Evolutionary conservation across 2,329 filamentous ascomycete species (phyloP), one percentile per base, ranked within the genome.

Genomic region (Trichoderma pleuroti): DNA sequence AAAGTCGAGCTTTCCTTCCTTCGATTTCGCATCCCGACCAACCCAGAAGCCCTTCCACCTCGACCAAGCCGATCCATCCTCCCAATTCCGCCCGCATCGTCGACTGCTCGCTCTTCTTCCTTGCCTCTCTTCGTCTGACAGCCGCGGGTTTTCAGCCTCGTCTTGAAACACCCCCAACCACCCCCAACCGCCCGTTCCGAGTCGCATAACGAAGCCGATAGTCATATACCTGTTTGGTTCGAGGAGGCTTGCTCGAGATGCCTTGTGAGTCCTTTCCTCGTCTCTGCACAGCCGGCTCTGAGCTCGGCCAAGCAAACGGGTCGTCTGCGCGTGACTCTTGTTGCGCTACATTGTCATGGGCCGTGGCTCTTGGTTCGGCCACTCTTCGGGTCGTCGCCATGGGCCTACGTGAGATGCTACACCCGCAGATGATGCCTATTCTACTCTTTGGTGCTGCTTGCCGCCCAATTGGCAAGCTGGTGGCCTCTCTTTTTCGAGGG

Each of bases 221-320:
- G 34, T 24, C 18, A 59, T 68, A 61, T 26, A 61, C 34, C 16
- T 74, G 75, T 36, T 56, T 42, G n/a, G 28, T 56, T 73, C 74
- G 74, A 74, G 71, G 70, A 72, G 75, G 72, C 71, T 65, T 76
- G 73, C 74, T 75, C 78, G 76, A 80, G 76, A 81, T 81, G 80
- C 80, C 80, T 73, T 81, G 80, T 81, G 76, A 81, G 80, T 81
- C 57, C 54, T 54, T 72, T 67, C 62, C 68, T 57, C 64, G 62
- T 54, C 62, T 72, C 57, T 64, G 49, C n/a, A 69, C 8, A 69
- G 69, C 63, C 69, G 65, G 36, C 42, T 28, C 32, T 46, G 21
- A 66, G 68, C 68, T 66, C 28, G 32, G 39, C 61, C 30, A 59
- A 59, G 39, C 54, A 49, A 30, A 36, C 36, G 18, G 28, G 28